These are phyloP conservation scores for Mucuna pruriens DNA, from an alignment of 306 rosid genomes.

Conservation along the genomic window DNA sequence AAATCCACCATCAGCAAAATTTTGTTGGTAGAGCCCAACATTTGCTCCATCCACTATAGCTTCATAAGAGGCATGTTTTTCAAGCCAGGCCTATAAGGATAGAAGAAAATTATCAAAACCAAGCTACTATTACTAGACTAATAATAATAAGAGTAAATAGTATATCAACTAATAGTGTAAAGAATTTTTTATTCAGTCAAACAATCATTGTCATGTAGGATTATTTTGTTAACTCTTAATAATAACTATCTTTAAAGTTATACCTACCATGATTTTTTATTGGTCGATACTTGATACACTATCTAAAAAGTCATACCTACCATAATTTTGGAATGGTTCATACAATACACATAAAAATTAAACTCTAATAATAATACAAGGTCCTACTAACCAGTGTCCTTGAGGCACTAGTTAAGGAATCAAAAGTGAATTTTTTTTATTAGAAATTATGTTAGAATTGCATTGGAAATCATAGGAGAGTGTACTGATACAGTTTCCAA, in stretches of 20 bases:
- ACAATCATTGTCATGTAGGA: background rate
- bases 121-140: background rate
- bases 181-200: background rate
- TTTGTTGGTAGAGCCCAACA: constrained; percentile 92
- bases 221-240: background rate
- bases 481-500: no score
- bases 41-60: constrained; percentile 93
- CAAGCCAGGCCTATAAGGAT: constrained; percentile 69
- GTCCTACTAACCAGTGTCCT: no score
- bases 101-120: constrained; percentile 6
- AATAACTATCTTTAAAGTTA: background rate
- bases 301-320: background rate
- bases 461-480: no score
- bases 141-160: background rate
- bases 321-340: background rate
- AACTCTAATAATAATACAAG: background rate
- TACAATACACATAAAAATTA: background rate
- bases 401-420: no score
- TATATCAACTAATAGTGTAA: background rate
- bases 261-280: background rate
- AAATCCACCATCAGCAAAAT: constrained; percentile 93
- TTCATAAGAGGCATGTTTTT: constrained; percentile 56
- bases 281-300: background rate
- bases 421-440: no score
- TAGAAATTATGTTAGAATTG: no score